Conservation (phyloP, 495 filamentous ascomycete species). For the Tricharina praecox region DNA sequence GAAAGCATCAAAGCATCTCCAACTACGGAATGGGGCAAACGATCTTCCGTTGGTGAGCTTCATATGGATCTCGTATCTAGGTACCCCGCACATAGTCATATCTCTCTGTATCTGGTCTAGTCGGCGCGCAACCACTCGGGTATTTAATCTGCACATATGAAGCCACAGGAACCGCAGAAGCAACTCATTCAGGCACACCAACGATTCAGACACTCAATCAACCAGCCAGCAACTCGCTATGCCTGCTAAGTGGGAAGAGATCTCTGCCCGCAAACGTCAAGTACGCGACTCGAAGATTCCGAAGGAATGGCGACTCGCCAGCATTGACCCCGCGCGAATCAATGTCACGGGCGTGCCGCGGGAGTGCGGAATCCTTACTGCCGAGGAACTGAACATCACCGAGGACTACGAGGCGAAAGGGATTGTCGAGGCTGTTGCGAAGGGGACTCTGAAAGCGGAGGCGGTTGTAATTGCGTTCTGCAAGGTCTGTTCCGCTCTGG, state of each 20-base stretch:
- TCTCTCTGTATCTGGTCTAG: too few relatives aligned
- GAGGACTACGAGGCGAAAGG: slow-evolving; percentile 37
- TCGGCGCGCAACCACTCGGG: too few relatives aligned
- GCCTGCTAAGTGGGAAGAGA: slow-evolving; percentile 2
- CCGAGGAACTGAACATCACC: slow-evolving; percentile 38
- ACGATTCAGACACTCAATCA: too few relatives aligned
- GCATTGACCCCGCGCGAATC: slow-evolving; percentile 21
- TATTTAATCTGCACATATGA: too few relatives aligned
- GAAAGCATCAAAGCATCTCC: too few relatives aligned
- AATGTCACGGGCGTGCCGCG: slow-evolving; percentile 32
- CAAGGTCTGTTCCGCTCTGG: slow-evolving; percentile 30
- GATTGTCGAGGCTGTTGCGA: slow-evolving; percentile 31
- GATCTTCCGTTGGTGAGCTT: too few relatives aligned
- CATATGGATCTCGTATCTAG: too few relatives aligned
- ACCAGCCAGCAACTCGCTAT: too few relatives aligned
- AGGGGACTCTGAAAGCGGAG: slow-evolving; percentile 31
- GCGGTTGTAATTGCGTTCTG: slow-evolving; percentile 41
- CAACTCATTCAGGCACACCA: too few relatives aligned
- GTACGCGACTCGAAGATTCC: slow-evolving; percentile 31
- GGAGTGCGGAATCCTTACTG: slow-evolving; percentile 34
- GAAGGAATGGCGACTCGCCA: slow-evolving; percentile 30
- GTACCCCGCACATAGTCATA: too few relatives aligned
- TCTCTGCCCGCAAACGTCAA: slow-evolving; percentile 31
- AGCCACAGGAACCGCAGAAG: too few relatives aligned
- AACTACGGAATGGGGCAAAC: too few relatives aligned